Evolutionary conservation across 2,329 filamentous ascomycete species (phyloP).

Genomic region (Tolypocladium paradoxum): DNA sequence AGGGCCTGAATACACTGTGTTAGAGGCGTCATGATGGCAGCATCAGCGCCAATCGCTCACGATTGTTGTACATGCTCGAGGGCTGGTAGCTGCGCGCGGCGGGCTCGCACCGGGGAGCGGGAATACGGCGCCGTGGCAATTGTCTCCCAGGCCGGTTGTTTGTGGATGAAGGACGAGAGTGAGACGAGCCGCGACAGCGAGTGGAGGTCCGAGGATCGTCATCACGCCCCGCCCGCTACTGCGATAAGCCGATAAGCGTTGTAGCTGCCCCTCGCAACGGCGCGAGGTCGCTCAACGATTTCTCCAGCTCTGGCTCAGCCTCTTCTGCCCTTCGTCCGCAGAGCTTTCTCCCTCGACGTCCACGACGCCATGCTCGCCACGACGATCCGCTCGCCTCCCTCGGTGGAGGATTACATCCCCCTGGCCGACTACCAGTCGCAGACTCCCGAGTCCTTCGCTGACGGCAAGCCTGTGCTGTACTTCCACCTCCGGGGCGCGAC

Average conservation of each 20-base stretch:
- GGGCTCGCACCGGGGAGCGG: neutral
- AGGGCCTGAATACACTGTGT: conserved; percentile 41
- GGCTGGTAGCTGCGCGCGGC: neutral
- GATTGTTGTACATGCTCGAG: conserved; percentile 21
- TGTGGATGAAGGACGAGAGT: neutral
- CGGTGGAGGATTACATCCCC: conserved; percentile 47
- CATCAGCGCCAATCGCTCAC: conserved; percentile 14
- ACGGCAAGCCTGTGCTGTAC: conserved; percentile 61
- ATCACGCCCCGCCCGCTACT: neutral
- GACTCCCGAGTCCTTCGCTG: conserved; percentile 63
- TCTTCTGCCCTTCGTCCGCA: neutral
- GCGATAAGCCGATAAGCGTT: conserved; percentile 6
- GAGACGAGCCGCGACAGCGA: no score
- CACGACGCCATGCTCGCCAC: conserved; percentile 30
- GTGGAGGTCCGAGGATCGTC: neutral
- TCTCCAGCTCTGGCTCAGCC: neutral
- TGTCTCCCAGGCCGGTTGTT: no score
- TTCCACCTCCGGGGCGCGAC: conserved; percentile 46
- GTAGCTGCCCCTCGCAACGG: neutral
- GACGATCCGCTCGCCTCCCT: conserved; percentile 47
- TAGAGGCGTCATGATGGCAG: neutral
- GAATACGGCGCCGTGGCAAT: neutral
- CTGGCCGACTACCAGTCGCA: conserved; percentile 60
- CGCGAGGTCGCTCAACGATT: neutral
- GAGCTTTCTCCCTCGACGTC: neutral